Evolutionary conservation across 2,329 filamentous ascomycete genomes (phyloP).

Genomic region (Colletotrichum spinosum): DNA sequence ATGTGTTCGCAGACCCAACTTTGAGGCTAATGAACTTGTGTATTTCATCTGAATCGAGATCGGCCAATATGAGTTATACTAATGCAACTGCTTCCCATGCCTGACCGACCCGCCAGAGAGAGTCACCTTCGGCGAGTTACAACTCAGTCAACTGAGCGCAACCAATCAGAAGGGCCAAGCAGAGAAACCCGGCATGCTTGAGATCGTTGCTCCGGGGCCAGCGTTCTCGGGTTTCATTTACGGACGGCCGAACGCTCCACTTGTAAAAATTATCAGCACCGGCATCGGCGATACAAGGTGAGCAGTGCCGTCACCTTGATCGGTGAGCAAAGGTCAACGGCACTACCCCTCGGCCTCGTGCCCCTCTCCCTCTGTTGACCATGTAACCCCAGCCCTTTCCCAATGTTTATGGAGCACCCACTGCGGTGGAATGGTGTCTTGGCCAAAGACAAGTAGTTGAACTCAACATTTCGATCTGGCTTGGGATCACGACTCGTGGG

Average conservation of each 20-base stretch:
- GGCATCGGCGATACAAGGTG: constrained; percentile 32
- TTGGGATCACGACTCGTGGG: constrained; percentile 11
- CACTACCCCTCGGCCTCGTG: constrained; percentile 6
- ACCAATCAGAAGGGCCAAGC: constrained; percentile 1
- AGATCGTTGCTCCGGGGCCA: constrained; percentile 15
- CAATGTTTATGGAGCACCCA: too few relatives aligned
- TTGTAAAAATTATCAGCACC: constrained; percentile 7
- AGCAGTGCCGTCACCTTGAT: constrained; percentile 20
- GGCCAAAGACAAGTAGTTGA: constrained; percentile 1
- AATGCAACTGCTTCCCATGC: too few relatives aligned
- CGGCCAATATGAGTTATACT: too few relatives aligned
- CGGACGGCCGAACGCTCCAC: constrained; percentile 14
- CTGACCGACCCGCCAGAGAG: too few relatives aligned
- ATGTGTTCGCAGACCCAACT: too few relatives aligned
- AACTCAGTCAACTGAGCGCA: too few relatives aligned
- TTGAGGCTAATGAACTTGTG: too few relatives aligned
- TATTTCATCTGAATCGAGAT: too few relatives aligned
- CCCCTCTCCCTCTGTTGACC: constrained; percentile 12
- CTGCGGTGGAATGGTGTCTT: constrained; percentile 8
- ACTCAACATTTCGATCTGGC: neutral
- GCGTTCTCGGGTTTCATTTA: neutral
- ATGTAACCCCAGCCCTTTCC: constrained; percentile 11
- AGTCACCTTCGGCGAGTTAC: too few relatives aligned
- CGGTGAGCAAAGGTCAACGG: constrained; percentile 27
- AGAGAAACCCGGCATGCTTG: neutral